Base-by-base conservation (phyloP, 768 basidiomycete genomes). In the Hysterangium stoloniferum region DNA sequence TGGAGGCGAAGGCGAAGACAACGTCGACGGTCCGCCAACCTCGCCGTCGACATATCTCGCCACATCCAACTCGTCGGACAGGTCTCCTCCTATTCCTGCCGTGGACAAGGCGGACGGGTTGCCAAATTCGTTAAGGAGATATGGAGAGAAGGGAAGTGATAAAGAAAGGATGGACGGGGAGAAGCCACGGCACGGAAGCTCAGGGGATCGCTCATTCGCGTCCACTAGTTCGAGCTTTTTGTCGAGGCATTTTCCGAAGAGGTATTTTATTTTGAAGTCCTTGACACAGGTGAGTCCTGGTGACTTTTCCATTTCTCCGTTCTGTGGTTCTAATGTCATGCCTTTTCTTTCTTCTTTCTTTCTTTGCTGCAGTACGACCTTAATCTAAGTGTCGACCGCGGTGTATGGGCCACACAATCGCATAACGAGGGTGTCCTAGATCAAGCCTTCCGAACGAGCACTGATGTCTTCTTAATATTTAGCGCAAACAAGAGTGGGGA, bases 211-310 rank as follows among this genome's bases (percentile, higher is more conserved):
- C 36, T 90, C 87, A 37, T 79, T 74, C 62, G 75, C 84, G 13
- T 92, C 89, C 32, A 93, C 91, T 1, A 86, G 74, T 53, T 96
- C 94, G 19, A 88, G 85, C 61, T 69, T 95, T 58, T 69, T 98
- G 12, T 56, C 71, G 3, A 74, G 71, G 45, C 68, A 90, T 62
- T 97, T 95, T 64, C 91, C 92, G 2, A 77, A 76, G 59, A 81
- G 94, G n/a, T 90, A 82, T 62, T 96, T 96, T 59, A 94, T 97
- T 53, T 76, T 95, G 60, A 94, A 95, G 66, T 90, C 87, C 20
- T 66, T 87, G 62, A 85, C 85, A 1, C 80, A 82, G 71, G 91
- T 86, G 60, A 54, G 77, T 61, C 20, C n/a, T n/a, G n/a, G n/a
- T n/a, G n/a, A 1, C 13, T 15, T 24, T 2, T 9, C 27, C 11